Evolutionary conservation across 208 protist species (phyloP).

Genomic region (Leishmania braziliensis): DNA sequence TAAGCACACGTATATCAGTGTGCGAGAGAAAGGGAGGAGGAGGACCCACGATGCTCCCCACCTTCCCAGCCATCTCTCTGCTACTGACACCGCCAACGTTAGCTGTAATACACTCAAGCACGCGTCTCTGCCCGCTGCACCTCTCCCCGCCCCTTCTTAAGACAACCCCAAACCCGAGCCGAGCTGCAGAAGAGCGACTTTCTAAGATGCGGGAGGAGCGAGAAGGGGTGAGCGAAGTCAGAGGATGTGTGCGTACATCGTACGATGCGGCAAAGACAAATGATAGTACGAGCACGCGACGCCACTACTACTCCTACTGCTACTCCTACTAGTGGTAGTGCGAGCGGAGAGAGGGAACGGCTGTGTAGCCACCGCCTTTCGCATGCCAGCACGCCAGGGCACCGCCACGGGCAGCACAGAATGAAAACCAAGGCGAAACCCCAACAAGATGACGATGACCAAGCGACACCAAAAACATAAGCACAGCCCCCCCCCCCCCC

Average conservation of each 20-base stretch:
- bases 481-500: neutral
- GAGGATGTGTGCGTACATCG: neutral
- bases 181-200: neutral
- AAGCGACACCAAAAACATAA: neutral
- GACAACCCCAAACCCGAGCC: too few relatives aligned
- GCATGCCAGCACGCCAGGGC: neutral
- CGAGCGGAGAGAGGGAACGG: neutral
- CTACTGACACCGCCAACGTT: neutral
- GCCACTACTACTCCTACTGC: neutral
- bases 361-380: neutral
- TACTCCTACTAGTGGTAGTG: constrained; percentile 5
- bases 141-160: neutral
- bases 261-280: neutral
- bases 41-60: neutral
- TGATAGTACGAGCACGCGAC: neutral
- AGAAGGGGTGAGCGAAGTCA: neutral
- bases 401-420: neutral
- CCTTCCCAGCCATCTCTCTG: neutral
- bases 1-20: too few relatives aligned
- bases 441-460: neutral
- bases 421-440: neutral
- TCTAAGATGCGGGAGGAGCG: neutral
- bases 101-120: neutral
- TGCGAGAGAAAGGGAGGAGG: neutral
- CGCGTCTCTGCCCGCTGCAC: neutral